A percentile compares a stretch with the other conserved stretches of the same genome.
These are phyloP conservation scores for Xanthoconium stramineum DNA, from an alignment of 768 basidiomycete genomes.

Conservation along the genomic window DNA sequence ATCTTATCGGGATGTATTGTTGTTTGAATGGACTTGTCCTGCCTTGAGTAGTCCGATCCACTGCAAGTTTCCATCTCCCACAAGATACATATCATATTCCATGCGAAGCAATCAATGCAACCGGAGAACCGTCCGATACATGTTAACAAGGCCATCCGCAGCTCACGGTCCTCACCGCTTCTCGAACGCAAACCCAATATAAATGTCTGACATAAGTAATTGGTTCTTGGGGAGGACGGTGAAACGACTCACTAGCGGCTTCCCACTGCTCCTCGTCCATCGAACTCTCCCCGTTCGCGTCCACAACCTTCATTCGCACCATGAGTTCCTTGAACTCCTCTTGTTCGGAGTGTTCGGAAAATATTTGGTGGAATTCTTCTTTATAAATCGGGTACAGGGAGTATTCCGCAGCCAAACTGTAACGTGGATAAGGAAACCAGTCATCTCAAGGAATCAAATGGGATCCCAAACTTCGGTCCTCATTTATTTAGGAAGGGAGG, in stretches of 20 bases:
- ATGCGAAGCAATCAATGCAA: slow-evolving; percentile 3
- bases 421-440: slow-evolving; percentile 13
- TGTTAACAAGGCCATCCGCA: not conserved
- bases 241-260: slow-evolving; percentile 80
- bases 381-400: slow-evolving; percentile 71
- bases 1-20: slow-evolving; percentile 26
- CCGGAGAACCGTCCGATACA: slow-evolving; percentile 4
- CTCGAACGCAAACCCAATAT: slow-evolving; percentile 90
- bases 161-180: slow-evolving; percentile 41
- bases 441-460: not conserved
- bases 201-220: slow-evolving; percentile 66
- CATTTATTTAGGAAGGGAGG: not conserved
- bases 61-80: not conserved
- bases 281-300: slow-evolving; percentile 77
- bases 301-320: slow-evolving; percentile 88
- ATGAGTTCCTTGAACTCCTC: slow-evolving; percentile 81
- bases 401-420: slow-evolving; percentile 82
- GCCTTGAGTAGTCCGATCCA: not conserved
- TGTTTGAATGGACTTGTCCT: slow-evolving; percentile 2
- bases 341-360: slow-evolving; percentile 73
- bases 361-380: slow-evolving; percentile 89
- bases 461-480: not conserved
- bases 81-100: not conserved
- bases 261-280: slow-evolving; percentile 98
- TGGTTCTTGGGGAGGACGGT: not conserved